phyloP scores from a whole-genome alignment of 129 eudicot species.

The Flaveria linearis region DNA sequence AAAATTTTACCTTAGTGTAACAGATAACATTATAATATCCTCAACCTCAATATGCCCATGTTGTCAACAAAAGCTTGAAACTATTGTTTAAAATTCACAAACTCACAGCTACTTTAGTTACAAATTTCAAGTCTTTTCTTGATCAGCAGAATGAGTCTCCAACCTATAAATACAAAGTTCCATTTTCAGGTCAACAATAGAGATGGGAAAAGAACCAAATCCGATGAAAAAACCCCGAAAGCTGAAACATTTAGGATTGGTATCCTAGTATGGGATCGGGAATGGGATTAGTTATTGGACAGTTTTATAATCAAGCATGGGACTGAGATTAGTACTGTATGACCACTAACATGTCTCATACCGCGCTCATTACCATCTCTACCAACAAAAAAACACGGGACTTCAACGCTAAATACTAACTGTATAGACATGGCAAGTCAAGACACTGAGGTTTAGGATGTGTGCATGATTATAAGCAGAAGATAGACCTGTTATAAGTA shows the following conservation, averaged over 20 bases:
- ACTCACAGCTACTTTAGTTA: not conserved
- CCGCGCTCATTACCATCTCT: too few relatives aligned
- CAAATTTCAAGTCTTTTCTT: constrained; percentile 10
- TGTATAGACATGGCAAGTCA: constrained; percentile 31
- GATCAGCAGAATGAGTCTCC: constrained; percentile 1
- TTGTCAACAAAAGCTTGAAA: not conserved
- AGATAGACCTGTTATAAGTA: constrained; percentile 41
- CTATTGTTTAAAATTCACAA: not conserved
- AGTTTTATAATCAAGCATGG: too few relatives aligned
- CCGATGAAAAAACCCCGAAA: too few relatives aligned
- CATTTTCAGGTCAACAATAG: constrained; percentile 17
- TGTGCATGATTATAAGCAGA: constrained; percentile 18
- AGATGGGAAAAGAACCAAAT: too few relatives aligned
- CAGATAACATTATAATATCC: constrained; percentile 3
- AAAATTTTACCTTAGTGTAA: not conserved
- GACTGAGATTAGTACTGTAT: too few relatives aligned
- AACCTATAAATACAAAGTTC: constrained; percentile 16
- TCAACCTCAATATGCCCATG: not conserved
- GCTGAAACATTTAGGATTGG: too few relatives aligned
- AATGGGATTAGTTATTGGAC: too few relatives aligned
- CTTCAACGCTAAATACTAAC: constrained; percentile 42
- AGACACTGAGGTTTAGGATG: constrained; percentile 34
- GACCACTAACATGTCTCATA: too few relatives aligned
- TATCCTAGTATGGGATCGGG: too few relatives aligned
- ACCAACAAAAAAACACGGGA: constrained; percentile 34